Evolutionary conservation across 805 yeast genomes (phyloP).

Genomic region (Nakazawaea pomicola): DNA sequence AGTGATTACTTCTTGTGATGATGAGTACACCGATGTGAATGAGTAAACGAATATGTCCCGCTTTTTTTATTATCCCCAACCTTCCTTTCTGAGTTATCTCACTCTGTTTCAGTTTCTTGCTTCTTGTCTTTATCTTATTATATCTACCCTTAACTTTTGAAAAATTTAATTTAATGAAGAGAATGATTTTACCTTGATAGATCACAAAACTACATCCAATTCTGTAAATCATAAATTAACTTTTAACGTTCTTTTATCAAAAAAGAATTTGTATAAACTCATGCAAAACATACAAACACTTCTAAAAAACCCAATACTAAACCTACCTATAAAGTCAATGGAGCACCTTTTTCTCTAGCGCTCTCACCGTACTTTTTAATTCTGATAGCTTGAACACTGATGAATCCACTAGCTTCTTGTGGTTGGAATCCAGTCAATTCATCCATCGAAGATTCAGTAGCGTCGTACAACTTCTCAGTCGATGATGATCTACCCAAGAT

Average conservation of each 20-base stretch:
- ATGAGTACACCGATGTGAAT: too few species aligned
- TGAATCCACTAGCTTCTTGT: constrained; percentile 94
- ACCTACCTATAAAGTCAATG: constrained; percentile 36
- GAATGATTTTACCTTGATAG: too few species aligned
- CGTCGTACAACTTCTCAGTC: constrained; percentile 95
- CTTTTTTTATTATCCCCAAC: neutral
- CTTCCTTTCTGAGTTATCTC: neutral
- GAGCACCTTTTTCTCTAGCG: constrained; percentile 73
- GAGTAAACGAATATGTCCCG: neutral
- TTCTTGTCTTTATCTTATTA: too few species aligned
- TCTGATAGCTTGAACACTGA: constrained; percentile 97
- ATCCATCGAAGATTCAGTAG: constrained; percentile 98
- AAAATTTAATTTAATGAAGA: too few species aligned
- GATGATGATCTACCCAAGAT: constrained; percentile 92
- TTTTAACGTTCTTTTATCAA: too few species aligned
- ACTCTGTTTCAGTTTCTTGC: too few species aligned
- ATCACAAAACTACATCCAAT: too few species aligned
- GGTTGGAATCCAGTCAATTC: constrained; percentile 98
- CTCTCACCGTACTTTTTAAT: constrained; percentile 97
- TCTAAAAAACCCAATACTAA: too few species aligned
- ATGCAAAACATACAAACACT: too few species aligned
- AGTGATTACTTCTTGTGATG: constrained; percentile 30
- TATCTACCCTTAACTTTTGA: too few species aligned
- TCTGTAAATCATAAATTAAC: too few species aligned
- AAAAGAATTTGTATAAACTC: too few species aligned